Percentiles rank a stretch among this genome's conserved stretches.
Evolutionary conservation across 2,329 filamentous ascomycete species (phyloP).

Genomic region (Xylariaceae sp.): DNA sequence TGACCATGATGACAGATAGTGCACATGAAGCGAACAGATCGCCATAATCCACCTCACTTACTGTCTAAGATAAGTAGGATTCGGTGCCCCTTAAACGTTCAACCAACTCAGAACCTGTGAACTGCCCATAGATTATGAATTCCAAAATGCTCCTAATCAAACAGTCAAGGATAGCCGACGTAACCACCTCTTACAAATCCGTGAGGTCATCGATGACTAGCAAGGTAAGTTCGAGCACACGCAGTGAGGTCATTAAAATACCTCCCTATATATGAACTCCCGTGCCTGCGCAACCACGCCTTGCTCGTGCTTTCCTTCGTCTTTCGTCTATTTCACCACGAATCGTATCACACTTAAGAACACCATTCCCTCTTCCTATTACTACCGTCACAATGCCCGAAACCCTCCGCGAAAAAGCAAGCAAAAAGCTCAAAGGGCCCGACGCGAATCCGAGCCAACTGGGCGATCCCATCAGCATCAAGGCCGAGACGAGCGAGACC

Average conservation of each 20-base stretch:
- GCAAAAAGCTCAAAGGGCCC: constrained; percentile 29
- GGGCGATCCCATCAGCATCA: constrained; percentile 37
- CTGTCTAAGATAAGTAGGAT: too few species aligned
- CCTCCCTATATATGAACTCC: neutral
- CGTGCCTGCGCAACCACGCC: too few species aligned
- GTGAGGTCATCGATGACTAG: constrained; percentile 29
- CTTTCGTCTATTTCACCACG: too few species aligned
- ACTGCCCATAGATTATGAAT: too few species aligned
- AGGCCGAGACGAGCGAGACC: constrained; percentile 34
- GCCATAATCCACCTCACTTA: neutral
- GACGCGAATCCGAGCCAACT: constrained; percentile 35
- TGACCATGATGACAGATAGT: neutral
- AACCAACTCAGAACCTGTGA: too few species aligned
- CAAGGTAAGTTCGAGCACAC: constrained; percentile 9
- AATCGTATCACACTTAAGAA: neutral
- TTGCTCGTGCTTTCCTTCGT: too few species aligned
- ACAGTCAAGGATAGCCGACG: neutral
- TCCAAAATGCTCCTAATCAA: neutral
- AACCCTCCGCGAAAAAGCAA: constrained; percentile 29
- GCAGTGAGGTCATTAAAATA: constrained; percentile 23
- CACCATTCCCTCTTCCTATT: too few species aligned
- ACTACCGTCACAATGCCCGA: constrained; percentile 21
- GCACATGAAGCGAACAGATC: neutral
- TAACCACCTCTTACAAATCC: neutral
- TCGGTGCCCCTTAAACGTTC: too few species aligned